Base-by-base conservation (phyloP, 768 basidiomycete species). In the Lentinula sp. region DNA sequence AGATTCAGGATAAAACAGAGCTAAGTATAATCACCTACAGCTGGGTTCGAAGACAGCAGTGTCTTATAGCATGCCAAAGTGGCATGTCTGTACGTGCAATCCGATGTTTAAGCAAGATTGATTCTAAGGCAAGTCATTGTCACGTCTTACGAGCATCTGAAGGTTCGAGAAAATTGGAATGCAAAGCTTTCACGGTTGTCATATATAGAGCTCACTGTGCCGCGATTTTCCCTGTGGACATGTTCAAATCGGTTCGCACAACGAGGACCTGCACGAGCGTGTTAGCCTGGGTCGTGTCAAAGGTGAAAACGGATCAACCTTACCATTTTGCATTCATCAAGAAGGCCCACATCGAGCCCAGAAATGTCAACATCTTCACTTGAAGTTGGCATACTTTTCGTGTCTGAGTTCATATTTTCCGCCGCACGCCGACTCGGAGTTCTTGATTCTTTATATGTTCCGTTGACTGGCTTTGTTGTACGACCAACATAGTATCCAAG, bases 281-380 rank as follows among this genome's bases (percentile, higher is more conserved):
- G 37, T 66, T 54, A 43, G 42, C 34, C 2, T 57, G 4, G n/a
- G 28, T 43, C 8, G n/a, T 28, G 10, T 23, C n/a, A 37, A 5
- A 16, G 18, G 7, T 5, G 15, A 6, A 15, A 46, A 16, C 9
- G 23, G 40, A 54, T 32, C 11, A 11, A 18, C 40, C 68, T 42
- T 21, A 82, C 84, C 74, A 89, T 74, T 71, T 87, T 88, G 72
- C 81, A 85, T 60, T 82, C 80, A 56, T 87, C 86, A 13, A 68
- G 61, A 51, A 67, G 61, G 18, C 73, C 73, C 39, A 77, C 65
- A 49, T 67, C 64, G 48, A 73, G 61, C 57, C 67, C 59, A 66
- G 50, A 72, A 56, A 57, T 67, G 64, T 46, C 68, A 15, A 62
- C 64, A 40, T 60, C 64, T 21, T 62, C 69, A 16, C 35, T 39